Percentiles rank a stretch among this genome's conserved stretches.
phyloP scores from a whole-genome alignment of 805 yeast genomes.

The Yarrowia sp. region DNA sequence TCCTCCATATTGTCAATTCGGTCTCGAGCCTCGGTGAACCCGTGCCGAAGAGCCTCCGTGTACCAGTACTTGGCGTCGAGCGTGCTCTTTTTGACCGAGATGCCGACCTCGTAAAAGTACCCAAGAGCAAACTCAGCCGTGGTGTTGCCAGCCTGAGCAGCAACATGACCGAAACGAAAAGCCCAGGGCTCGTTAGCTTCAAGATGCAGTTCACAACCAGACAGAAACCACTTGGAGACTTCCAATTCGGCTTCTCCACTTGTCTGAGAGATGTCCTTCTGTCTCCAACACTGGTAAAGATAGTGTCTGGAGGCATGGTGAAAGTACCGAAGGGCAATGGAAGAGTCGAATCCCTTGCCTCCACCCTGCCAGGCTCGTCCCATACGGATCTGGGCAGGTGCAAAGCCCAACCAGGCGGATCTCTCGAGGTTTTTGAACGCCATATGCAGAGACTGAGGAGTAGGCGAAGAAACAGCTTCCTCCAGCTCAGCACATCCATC shows the following conservation, averaged over 20 bases:
- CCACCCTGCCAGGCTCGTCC: constrained; percentile 40
- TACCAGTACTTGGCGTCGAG: constrained; percentile 50
- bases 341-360: constrained; percentile 36
- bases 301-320: constrained; percentile 39
- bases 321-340: constrained; percentile 37
- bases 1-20: constrained; percentile 32
- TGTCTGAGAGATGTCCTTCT: constrained; percentile 19
- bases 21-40: constrained; percentile 40
- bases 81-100: constrained; percentile 48
- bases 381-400: constrained; percentile 40
- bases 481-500: constrained; percentile 15
- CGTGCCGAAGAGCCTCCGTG: constrained; percentile 51
- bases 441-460: neutral
- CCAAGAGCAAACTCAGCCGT: constrained; percentile 71
- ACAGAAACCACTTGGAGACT: constrained; percentile 57
- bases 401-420: constrained; percentile 40
- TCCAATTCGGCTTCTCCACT: constrained; percentile 41
- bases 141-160: constrained; percentile 57
- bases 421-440: constrained; percentile 34
- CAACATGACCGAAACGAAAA: constrained; percentile 59
- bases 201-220: constrained; percentile 59
- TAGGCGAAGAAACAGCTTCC: neutral
- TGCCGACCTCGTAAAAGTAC: constrained; percentile 62
- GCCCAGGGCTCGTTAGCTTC: constrained; percentile 61
- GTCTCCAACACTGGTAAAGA: constrained; percentile 32